These are phyloP conservation scores for Arabis hirsuta DNA, from an alignment of 345 rosid genomes.

Conservation along the genomic window DNA sequence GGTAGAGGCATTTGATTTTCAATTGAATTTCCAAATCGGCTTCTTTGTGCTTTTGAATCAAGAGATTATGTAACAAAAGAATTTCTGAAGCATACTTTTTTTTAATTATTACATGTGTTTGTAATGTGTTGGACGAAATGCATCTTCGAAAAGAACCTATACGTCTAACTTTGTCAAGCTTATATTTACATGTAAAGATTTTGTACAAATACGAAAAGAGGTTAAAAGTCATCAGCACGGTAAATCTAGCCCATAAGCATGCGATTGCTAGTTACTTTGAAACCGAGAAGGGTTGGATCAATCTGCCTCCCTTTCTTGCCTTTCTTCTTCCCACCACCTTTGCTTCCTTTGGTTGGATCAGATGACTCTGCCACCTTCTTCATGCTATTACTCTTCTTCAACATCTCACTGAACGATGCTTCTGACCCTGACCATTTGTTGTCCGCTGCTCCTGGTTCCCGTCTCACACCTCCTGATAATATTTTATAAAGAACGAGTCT, in stretches of 20 bases:
- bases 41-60: background rate
- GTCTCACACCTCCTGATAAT: conserved; percentile 40
- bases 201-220: conserved; percentile 8
- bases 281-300: conserved; percentile 89
- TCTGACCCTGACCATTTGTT: conserved; percentile 59
- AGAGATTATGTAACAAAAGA: background rate
- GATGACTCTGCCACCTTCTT: conserved; percentile 37
- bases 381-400: conserved; percentile 35
- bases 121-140: no score
- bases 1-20: no score
- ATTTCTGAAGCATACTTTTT: no score
- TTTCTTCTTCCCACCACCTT: conserved; percentile 67
- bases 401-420: conserved; percentile 81
- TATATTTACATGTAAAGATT: conserved; percentile 24
- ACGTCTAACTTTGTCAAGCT: background rate
- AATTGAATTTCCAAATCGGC: no score
- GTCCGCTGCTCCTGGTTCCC: conserved; percentile 42
- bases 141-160: no score
- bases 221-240: conserved; percentile 65
- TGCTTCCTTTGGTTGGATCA: conserved; percentile 44
- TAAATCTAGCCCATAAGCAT: conserved; percentile 95
- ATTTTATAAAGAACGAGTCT: background rate
- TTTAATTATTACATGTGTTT: no score
- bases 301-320: conserved; percentile 92
- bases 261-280: conserved; percentile 90